phyloP scores from a whole-genome alignment of 2,329 filamentous ascomycete species.

The Alternaria metachromatica region DNA sequence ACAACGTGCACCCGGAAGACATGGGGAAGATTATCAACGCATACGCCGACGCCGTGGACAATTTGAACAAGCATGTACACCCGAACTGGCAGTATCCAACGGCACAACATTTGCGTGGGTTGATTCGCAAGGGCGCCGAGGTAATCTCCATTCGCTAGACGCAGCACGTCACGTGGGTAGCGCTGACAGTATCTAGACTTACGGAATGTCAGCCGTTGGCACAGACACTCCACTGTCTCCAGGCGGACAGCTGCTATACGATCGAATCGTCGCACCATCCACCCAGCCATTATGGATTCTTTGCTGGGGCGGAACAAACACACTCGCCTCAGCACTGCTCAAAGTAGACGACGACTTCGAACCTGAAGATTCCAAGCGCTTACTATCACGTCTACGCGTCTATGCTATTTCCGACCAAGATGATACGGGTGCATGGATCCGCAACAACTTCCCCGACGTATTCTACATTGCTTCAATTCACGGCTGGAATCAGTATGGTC shows the following conservation, averaged over 20 bases:
- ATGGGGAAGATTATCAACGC: slow-evolving; percentile 47
- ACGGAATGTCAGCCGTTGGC: slow-evolving; percentile 48
- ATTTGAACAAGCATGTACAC: slow-evolving; percentile 58
- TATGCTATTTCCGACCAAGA: slow-evolving; percentile 66
- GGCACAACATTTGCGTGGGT: slow-evolving; percentile 30
- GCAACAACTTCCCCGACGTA: slow-evolving; percentile 60
- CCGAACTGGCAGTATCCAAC: slow-evolving; percentile 40
- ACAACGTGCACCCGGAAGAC: slow-evolving; percentile 42
- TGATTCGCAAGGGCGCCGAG: slow-evolving; percentile 43
- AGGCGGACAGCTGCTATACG: slow-evolving; percentile 55
- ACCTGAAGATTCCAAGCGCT: slow-evolving; percentile 42
- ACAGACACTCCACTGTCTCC: slow-evolving; percentile 47
- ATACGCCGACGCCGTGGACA: slow-evolving; percentile 48
- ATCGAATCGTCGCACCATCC: slow-evolving; percentile 48
- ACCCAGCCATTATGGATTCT: slow-evolving; percentile 60
- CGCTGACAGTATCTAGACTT: slow-evolving; percentile 32
- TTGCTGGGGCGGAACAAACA: slow-evolving; percentile 62
- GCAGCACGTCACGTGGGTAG: background rate
- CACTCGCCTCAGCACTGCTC: slow-evolving; percentile 58
- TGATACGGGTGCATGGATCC: slow-evolving; percentile 64
- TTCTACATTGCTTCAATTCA: slow-evolving; percentile 65
- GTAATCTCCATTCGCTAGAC: slow-evolving; percentile 16
- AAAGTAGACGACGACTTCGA: slow-evolving; percentile 45
- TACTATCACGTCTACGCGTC: slow-evolving; percentile 42
- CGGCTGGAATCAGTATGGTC: slow-evolving; percentile 62